A percentile compares a stretch with the other conserved stretches of the same genome.
phyloP scores from a whole-genome alignment of 371 early-diverging fungal species.

The Coemansia sp. region DNA sequence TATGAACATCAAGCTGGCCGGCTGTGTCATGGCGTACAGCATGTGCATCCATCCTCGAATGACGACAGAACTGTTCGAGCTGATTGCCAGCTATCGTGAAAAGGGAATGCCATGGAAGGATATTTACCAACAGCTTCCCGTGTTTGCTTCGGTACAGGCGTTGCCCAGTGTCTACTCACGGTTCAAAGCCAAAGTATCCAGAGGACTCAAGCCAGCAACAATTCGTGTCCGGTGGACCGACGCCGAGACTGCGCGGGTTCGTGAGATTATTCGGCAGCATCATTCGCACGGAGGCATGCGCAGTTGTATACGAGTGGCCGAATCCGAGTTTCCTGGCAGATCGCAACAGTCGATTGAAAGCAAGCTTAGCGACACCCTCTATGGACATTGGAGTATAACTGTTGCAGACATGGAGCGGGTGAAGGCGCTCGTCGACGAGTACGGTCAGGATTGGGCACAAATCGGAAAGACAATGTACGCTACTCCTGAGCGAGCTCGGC shows the following conservation, averaged over 20 bases:
- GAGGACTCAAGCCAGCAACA: not conserved
- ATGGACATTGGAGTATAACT: not conserved
- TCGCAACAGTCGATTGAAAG: not conserved
- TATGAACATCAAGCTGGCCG: slow-evolving; percentile 4
- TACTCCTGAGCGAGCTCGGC: not conserved
- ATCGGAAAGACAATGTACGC: slow-evolving; percentile 1
- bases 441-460: slow-evolving; percentile 20
- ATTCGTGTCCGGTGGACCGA: not conserved
- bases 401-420: not conserved
- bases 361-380: not conserved
- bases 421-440: slow-evolving; percentile 3
- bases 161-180: not conserved
- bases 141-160: not conserved
- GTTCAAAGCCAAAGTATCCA: not conserved
- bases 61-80: not conserved
- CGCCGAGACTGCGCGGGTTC: not conserved
- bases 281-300: not conserved
- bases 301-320: too few species aligned
- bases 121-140: not conserved
- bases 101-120: slow-evolving; percentile 6
- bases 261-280: not conserved
- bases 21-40: not conserved
- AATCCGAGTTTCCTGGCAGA: not conserved
- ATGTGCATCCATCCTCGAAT: not conserved
- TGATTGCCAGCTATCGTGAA: not conserved